These are phyloP conservation scores for Austroboletus rostrupii DNA, from an alignment of 1,284 basidiomycete species.

Conservation along the genomic window DNA sequence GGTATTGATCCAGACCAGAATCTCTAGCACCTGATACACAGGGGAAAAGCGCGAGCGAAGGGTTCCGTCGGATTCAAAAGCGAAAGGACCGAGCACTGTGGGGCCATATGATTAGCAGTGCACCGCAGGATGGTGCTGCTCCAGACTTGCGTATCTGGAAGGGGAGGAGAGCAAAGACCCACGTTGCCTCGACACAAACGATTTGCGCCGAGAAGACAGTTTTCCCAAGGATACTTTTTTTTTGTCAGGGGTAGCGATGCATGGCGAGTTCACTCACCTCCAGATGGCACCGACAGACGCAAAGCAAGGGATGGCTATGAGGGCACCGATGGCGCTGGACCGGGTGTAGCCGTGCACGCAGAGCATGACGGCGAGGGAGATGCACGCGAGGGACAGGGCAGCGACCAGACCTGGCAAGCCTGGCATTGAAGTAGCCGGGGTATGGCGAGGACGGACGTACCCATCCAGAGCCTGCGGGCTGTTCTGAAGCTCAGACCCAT, in stretches of 20 bases:
- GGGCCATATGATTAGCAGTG: slow-evolving; percentile 8
- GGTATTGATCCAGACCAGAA: slow-evolving; percentile 26
- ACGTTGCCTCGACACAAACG: slow-evolving; percentile 41
- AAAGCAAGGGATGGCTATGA: slow-evolving; percentile 28
- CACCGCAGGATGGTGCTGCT: neutral
- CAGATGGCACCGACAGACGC: slow-evolving; percentile 26
- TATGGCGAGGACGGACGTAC: slow-evolving; percentile 13
- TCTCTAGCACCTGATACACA: slow-evolving; percentile 17
- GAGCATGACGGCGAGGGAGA: slow-evolving; percentile 28
- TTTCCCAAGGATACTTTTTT: slow-evolving; percentile 27
- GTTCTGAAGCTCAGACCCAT: slow-evolving; percentile 32
- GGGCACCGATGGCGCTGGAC: slow-evolving; percentile 28
- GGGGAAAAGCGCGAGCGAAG: slow-evolving; percentile 9
- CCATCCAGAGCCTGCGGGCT: slow-evolving; percentile 31
- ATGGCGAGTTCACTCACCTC: slow-evolving; percentile 23
- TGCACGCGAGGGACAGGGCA: slow-evolving; percentile 24
- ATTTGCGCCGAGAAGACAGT: slow-evolving; percentile 34
- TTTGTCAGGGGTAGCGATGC: too few relatives aligned
- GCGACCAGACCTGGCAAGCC: slow-evolving; percentile 24
- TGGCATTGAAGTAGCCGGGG: neutral
- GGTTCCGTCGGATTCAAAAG: slow-evolving; percentile 24
- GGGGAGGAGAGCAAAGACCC: slow-evolving; percentile 43
- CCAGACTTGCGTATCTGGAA: slow-evolving; percentile 43
- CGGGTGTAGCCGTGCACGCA: slow-evolving; percentile 29
- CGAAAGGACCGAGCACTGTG: slow-evolving; percentile 40